A percentile compares a stretch with the other conserved stretches of the same genome.
These are phyloP conservation scores for Amanita phalloides DNA, from an alignment of 768 basidiomycete genomes.

Conservation along the genomic window DNA sequence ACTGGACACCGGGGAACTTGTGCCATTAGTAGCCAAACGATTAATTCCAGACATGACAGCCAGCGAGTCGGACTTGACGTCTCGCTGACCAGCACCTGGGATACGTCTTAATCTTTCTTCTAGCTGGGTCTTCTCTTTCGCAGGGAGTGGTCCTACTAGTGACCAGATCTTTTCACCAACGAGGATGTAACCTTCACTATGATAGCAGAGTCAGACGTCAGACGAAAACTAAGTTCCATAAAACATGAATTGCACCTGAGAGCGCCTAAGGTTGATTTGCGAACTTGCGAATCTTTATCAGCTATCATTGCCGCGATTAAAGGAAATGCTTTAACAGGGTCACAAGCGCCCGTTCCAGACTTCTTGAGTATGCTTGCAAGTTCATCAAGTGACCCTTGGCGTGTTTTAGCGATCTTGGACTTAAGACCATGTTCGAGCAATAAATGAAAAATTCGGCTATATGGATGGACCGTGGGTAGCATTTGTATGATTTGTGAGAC, in stretches of 20 bases:
- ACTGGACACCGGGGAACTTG: constrained; percentile 9
- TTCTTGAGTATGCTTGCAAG: constrained; percentile 66
- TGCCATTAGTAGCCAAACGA: constrained; percentile 16
- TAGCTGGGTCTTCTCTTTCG: constrained; percentile 87
- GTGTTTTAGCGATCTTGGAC: constrained; percentile 86
- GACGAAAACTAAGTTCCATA: constrained; percentile 5
- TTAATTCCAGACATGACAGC: constrained; percentile 35
- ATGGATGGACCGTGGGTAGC: constrained; percentile 85
- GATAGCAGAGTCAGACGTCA: constrained; percentile 7
- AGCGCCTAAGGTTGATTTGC: constrained; percentile 76
- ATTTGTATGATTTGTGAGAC: constrained; percentile 79
- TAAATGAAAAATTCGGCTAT: constrained; percentile 82
- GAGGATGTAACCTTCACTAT: constrained; percentile 71
- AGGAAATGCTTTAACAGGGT: constrained; percentile 73
- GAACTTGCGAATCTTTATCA: constrained; percentile 82
- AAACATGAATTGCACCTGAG: constrained; percentile 48
- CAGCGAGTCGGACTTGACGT: constrained; percentile 22
- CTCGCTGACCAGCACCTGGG: constrained; percentile 48
- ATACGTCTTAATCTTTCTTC: constrained; percentile 83
- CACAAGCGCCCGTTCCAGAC: constrained; percentile 74
- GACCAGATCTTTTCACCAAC: constrained; percentile 84
- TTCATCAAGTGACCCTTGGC: constrained; percentile 82
- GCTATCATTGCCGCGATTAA: constrained; percentile 69
- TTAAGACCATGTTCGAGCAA: constrained; percentile 83
- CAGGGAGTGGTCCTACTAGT: constrained; percentile 59